A percentile compares a stretch with the other conserved stretches of the same genome.
Evolutionary conservation across 371 early-diverging fungal genomes (phyloP).

Genomic region (Mortierella sp.): DNA sequence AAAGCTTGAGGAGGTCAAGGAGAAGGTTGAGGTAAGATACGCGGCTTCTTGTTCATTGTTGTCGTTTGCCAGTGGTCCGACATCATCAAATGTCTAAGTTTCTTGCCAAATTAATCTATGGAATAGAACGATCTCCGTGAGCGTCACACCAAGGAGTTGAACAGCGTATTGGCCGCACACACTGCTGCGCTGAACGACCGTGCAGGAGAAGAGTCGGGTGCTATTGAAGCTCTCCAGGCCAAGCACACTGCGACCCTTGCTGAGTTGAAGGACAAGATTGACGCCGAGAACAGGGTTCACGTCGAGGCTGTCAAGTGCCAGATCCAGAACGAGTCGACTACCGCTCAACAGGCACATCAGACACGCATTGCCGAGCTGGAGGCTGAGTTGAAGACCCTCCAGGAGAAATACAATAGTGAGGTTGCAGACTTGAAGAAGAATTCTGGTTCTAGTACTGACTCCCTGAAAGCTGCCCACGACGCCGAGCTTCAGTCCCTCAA

Average conservation of each 20-base stretch:
- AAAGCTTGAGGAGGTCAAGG: slow-evolving; percentile 53
- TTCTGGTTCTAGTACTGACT: slow-evolving; percentile 16
- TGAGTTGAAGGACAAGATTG: slow-evolving; percentile 44
- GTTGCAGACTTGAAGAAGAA: slow-evolving; percentile 13
- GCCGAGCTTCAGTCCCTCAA: slow-evolving; percentile 40
- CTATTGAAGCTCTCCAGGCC: slow-evolving; percentile 35
- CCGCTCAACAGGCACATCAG: slow-evolving; percentile 31
- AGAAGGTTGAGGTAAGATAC: slow-evolving; percentile 43
- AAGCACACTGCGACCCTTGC: slow-evolving; percentile 35
- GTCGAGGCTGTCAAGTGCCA: slow-evolving; percentile 26
- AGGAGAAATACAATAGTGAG: slow-evolving; percentile 38
- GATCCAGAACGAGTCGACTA: slow-evolving; percentile 31
- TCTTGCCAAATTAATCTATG: not conserved
- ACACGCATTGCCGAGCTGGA: slow-evolving; percentile 32
- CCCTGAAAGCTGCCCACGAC: slow-evolving; percentile 38
- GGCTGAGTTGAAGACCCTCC: slow-evolving; percentile 36
- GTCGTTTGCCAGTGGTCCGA: not conserved
- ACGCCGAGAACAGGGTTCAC: slow-evolving; percentile 35
- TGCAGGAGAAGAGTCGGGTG: slow-evolving; percentile 50
- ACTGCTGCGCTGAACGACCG: slow-evolving; percentile 53
- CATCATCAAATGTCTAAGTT: not conserved
- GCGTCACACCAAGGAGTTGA: slow-evolving; percentile 45
- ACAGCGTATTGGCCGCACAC: slow-evolving; percentile 39
- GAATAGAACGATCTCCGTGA: slow-evolving; percentile 44
- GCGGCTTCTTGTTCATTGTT: not conserved